These are phyloP conservation scores for Stagonosporopsis vannaccii DNA, from an alignment of 2,329 filamentous ascomycete species.

Conservation along the genomic window DNA sequence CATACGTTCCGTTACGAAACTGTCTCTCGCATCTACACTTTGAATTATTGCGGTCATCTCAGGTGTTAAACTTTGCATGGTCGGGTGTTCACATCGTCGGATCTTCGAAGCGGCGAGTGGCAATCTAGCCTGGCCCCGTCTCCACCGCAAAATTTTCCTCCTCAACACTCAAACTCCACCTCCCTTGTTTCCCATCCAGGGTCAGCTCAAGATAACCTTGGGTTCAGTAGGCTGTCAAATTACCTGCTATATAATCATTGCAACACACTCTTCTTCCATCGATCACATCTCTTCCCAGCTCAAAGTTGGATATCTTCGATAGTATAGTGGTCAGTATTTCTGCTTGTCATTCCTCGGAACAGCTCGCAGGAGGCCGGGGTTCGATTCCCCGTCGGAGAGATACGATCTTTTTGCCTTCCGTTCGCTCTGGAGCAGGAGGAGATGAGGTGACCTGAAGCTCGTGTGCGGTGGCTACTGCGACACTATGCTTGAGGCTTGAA, in stretches of 20 bases:
- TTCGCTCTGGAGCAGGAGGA: too few species aligned
- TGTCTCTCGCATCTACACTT: not conserved
- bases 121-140: not conserved
- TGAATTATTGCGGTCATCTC: too few species aligned
- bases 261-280: not conserved
- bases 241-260: not conserved
- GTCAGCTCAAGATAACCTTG: not conserved
- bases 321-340: constrained; percentile 23
- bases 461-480: too few species aligned
- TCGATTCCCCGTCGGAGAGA: constrained; percentile 22
- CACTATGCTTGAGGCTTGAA: not conserved
- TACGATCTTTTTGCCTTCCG: not conserved
- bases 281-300: constrained; percentile 14
- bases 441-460: too few species aligned
- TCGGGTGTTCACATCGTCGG: not conserved
- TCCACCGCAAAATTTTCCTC: not conserved
- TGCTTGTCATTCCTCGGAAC: constrained; percentile 16
- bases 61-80: too few species aligned
- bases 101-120: not conserved
- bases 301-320: constrained; percentile 19
- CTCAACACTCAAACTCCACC: not conserved
- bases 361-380: constrained; percentile 20
- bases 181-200: not conserved
- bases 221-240: too few species aligned
- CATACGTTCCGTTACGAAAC: not conserved